These are phyloP conservation scores for Camelina hispida DNA, from an alignment of 345 rosid species.

Conservation along the genomic window DNA sequence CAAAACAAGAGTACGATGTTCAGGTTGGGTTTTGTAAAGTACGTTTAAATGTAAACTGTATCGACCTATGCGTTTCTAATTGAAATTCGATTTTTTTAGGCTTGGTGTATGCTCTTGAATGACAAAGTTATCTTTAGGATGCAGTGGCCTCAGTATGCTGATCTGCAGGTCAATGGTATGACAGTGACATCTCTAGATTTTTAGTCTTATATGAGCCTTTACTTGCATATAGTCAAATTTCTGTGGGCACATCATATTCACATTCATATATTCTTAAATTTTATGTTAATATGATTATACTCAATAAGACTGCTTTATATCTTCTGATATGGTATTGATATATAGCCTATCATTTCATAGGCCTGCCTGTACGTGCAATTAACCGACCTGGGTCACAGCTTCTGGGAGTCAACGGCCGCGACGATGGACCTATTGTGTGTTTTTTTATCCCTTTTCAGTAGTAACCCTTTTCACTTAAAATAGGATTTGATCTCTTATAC, in stretches of 20 bases:
- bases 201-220: slow-evolving; percentile 13
- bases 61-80: slow-evolving; percentile 25
- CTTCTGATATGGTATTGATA: slow-evolving; percentile 24
- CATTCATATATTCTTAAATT: slow-evolving; percentile 4
- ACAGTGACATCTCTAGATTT: slow-evolving; percentile 18
- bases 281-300: slow-evolving; percentile 2
- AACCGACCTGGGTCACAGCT: slow-evolving; percentile 92
- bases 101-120: slow-evolving; percentile 99
- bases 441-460: slow-evolving; percentile 23
- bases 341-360: slow-evolving; percentile 43
- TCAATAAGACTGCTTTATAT: background rate
- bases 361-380: slow-evolving; percentile 68
- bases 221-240: slow-evolving; percentile 7
- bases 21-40: slow-evolving; percentile 59
- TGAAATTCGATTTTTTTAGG: slow-evolving; percentile 50
- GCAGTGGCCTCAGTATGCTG: slow-evolving; percentile 98
- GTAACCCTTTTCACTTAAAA: slow-evolving; percentile 19
- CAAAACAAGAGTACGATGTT: slow-evolving; percentile 74
- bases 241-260: slow-evolving; percentile 5
- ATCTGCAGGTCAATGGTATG: slow-evolving; percentile 96
- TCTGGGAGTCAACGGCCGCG: slow-evolving; percentile 91
- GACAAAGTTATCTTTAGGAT: slow-evolving; percentile 94
- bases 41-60: slow-evolving; percentile 1
- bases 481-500: slow-evolving; percentile 13
- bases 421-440: slow-evolving; percentile 93